Base-by-base conservation (phyloP, 2,329 filamentous ascomycete genomes). In the Ascochyta koolunga region DNA sequence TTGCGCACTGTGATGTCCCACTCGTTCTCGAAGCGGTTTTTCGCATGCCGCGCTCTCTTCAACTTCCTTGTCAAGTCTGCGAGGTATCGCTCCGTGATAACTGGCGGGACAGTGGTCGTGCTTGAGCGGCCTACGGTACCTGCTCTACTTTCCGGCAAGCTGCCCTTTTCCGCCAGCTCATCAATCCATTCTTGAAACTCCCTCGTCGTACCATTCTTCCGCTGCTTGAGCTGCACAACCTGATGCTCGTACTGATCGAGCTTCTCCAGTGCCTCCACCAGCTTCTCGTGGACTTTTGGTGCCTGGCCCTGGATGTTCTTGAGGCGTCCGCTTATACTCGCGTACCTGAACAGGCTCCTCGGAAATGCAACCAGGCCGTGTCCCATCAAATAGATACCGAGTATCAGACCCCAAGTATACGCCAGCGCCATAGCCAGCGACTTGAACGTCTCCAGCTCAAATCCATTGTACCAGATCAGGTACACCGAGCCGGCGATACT, bases 311-410 rank as follows among this genome's bases (percentile, higher is more conserved):
- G 92, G 31, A 97, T 80, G 31, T 89, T 82, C 56, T 87, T 87
- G 40, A 99, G 76, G 50, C 88, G 84, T 42, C 85, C 86, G 61
- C 87, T 89, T 39, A 93, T 85, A 69, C 87, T 91, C 27, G 92
- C 89, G 69, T 91, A 89, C 54, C 89, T 86, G 67, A 95, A 89
- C 15, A 99, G 79, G 32, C 85, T 85, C 61, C 93, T 83, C 0
- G 95, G 95, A 52, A 99, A 89, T 1, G 93, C 89, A 27, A 99
- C 95, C 22, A 99, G 81, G 7, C 95, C 95, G 74, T 99, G 95
- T 6, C 95, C 95, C 93, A 99, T 98, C 35, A 99, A 82, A 69
- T 96, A 98, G 58, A 99, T 96, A 39, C 93, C 95, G 46, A 98
- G 82, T 4, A 93, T 82, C 65, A 99, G 78, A 66, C 93, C 92